Evolutionary conservation across 139 green algal genomes (phyloP).

Genomic region (Chlamydomonas schloesseri): DNA sequence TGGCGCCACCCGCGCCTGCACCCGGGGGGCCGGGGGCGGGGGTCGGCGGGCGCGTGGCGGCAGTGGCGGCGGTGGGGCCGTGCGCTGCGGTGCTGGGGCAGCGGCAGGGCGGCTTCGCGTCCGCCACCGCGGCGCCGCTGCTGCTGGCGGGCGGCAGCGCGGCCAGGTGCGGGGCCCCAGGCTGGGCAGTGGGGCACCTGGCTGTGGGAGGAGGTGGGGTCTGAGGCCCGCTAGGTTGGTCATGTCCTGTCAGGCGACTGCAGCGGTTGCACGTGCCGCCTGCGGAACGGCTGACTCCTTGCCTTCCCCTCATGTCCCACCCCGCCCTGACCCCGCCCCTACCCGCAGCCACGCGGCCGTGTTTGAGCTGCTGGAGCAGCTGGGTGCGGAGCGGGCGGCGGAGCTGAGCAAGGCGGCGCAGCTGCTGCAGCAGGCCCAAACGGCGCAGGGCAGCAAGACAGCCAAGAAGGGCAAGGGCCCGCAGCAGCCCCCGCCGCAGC

Average conservation of each 20-base stretch:
- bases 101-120: background rate
- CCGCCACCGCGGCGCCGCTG: background rate
- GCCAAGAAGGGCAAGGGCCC: background rate
- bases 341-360: slow-evolving; percentile 2
- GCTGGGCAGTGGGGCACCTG: no score
- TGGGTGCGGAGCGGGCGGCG: background rate
- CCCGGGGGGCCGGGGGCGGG: background rate
- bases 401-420: background rate
- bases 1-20: background rate
- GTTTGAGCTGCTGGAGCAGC: background rate
- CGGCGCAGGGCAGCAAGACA: no score
- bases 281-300: no score
- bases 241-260: no score
- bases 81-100: slow-evolving; percentile 1
- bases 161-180: background rate
- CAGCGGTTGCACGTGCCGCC: no score
- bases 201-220: no score
- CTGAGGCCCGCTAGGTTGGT: no score
- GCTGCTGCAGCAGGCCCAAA: background rate
- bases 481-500: background rate
- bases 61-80: background rate
- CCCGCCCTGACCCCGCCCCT: no score
- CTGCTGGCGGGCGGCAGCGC: background rate
- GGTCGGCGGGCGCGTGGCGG: background rate
- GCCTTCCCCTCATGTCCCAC: no score